Evolutionary conservation across 805 yeast species (phyloP).

Genomic region (Saccharomyces mikatae): DNA sequence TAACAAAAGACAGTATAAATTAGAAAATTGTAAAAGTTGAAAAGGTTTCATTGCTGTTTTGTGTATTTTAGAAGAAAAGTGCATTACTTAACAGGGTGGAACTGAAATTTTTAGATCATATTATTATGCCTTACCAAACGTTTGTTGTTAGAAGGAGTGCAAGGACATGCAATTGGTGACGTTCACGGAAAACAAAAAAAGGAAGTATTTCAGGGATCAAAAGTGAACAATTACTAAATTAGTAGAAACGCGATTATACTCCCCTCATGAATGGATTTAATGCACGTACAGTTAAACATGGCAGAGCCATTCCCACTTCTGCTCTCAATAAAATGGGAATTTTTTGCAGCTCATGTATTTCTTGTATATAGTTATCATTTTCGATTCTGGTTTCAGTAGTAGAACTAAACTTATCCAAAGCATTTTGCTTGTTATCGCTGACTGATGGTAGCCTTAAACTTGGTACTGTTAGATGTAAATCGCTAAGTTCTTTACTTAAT

Average conservation of each 20-base stretch:
- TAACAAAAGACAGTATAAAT: neutral
- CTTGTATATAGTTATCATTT: constrained; percentile 63
- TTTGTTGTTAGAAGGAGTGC: neutral
- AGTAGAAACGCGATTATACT: constrained; percentile 3
- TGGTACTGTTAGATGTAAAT: constrained; percentile 46
- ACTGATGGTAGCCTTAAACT: constrained; percentile 27
- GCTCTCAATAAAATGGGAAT: constrained; percentile 84
- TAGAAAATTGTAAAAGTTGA: neutral
- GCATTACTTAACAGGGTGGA: neutral
- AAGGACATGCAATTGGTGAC: neutral
- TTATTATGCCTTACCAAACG: neutral
- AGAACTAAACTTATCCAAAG: constrained; percentile 47
- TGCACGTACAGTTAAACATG: constrained; percentile 87
- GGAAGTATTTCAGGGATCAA: neutral
- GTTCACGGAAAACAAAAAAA: neutral
- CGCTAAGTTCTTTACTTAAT: constrained; percentile 41
- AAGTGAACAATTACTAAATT: neutral
- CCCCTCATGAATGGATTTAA: constrained; percentile 66
- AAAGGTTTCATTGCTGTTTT: neutral
- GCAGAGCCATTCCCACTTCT: constrained; percentile 91
- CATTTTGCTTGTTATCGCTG: constrained; percentile 23
- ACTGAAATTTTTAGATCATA: neutral
- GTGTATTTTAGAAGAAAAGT: neutral
- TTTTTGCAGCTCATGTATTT: constrained; percentile 63
- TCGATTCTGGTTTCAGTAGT: constrained; percentile 53